phyloP scores from a whole-genome alignment of 1,139 yeast genomes.

The Scheffersomyces quercinus region DNA sequence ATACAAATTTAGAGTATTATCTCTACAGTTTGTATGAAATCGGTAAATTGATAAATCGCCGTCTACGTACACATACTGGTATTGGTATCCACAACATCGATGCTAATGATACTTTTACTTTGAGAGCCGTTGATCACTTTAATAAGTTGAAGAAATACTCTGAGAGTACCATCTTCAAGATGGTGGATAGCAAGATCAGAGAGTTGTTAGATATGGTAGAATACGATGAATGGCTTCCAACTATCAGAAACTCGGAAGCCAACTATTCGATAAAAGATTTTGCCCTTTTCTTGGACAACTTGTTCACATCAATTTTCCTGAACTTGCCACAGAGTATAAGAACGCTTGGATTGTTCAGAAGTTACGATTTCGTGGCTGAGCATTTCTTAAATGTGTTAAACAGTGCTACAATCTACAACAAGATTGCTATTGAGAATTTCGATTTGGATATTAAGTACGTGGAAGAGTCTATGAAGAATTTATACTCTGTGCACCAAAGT shows the following conservation, averaged over 20 bases:
- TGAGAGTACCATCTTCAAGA: slow-evolving; percentile 76
- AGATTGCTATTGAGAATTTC: slow-evolving; percentile 43
- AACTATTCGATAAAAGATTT: slow-evolving; percentile 78
- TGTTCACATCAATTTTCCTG: slow-evolving; percentile 84
- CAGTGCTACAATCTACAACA: slow-evolving; percentile 40
- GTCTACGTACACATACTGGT: slow-evolving; percentile 54
- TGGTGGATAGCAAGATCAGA: slow-evolving; percentile 76
- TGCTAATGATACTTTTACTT: slow-evolving; percentile 39
- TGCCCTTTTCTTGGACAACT: slow-evolving; percentile 82
- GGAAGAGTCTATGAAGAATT: slow-evolving; percentile 40
- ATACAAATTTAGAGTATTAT: slow-evolving; percentile 86
- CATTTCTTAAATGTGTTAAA: slow-evolving; percentile 65
- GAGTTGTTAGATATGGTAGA: slow-evolving; percentile 85
- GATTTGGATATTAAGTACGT: slow-evolving; percentile 44
- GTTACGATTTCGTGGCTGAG: slow-evolving; percentile 81
- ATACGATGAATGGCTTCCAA: slow-evolving; percentile 72
- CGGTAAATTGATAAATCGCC: slow-evolving; percentile 45
- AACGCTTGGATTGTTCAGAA: slow-evolving; percentile 77
- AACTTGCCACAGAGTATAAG: slow-evolving; percentile 78
- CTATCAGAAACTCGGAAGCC: slow-evolving; percentile 55
- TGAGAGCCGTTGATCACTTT: slow-evolving; percentile 51
- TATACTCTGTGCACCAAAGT: slow-evolving; percentile 23
- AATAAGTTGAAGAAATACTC: slow-evolving; percentile 68
- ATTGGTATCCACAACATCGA: slow-evolving; percentile 42
- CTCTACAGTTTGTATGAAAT: slow-evolving; percentile 60